phyloP scores from a whole-genome alignment of 345 rosid species.

The Arabidopsis thaliana region TAIR10.1 NC_003074.8:3929501-3930000 shows the following conservation, averaged over 20 bases:
- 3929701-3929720: neutral
- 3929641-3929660: too few relatives aligned
- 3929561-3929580: too few relatives aligned
- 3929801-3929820: neutral
- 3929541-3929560: neutral
- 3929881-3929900: too few relatives aligned
- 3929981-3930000: constrained; percentile 8
- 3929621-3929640: too few relatives aligned
- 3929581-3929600: too few relatives aligned
- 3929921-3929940: neutral
- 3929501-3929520: neutral
- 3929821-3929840: too few relatives aligned
- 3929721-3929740: neutral
- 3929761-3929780: neutral
- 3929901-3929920: too few relatives aligned
- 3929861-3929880: too few relatives aligned
- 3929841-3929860: too few relatives aligned
- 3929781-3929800: neutral
- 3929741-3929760: neutral
- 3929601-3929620: too few relatives aligned
- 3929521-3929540: neutral
- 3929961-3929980: neutral
- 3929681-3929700: too few relatives aligned
- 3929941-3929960: neutral
- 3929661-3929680: too few relatives aligned